Base-by-base conservation (phyloP, 176 grass and related monocot species). In the Eleusine coracana region DNA sequence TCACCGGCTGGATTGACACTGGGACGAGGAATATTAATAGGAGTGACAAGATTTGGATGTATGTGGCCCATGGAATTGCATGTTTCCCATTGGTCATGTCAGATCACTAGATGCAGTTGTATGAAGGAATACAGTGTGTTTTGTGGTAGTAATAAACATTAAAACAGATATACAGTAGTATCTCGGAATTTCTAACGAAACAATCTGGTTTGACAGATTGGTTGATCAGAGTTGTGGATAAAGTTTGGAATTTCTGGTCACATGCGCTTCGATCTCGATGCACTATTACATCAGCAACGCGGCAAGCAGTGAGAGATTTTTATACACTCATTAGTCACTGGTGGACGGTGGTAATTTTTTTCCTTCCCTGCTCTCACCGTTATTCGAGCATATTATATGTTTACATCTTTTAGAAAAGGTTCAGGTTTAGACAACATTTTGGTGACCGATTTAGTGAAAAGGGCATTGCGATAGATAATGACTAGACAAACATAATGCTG, bases 211-310 rank as follows among this genome's bases (percentile, higher is more conserved):
- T 68, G 64, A 14, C 73, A 66, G 37, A 21, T 41, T 27, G 62
- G 76, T 2, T 49, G 50, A 64, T 65, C 77, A 50, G 77, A 70
- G 56, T 40, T 66, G 21, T 42, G 83, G 88, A 90, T 90, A 86
- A 82, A 82, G 40, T 82, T 82, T 42, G 72, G 79, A 78, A 86
- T 86, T 86, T 83, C 15, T n/a, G 21, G 67, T 59, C 88, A 86
- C 88, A 68, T 82, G 78, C 49, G 81, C 59, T 16, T 64, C 76
- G 77, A 85, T 89, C 82, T 85, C 76, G 82, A 85, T 89, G 77
- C 51, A 39, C 14, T 25, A 0, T 67, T 45, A 70, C 87, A 63
- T 89, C 78, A 89, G 46, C 87, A 14, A 11, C 0, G 46, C 1
- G 58, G 28, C 38, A 12, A 6, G 34, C 18, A 28, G 50, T 10